Evolutionary conservation across 2,329 filamentous ascomycete genomes (phyloP).

Genomic region (Fusarium globosum): DNA sequence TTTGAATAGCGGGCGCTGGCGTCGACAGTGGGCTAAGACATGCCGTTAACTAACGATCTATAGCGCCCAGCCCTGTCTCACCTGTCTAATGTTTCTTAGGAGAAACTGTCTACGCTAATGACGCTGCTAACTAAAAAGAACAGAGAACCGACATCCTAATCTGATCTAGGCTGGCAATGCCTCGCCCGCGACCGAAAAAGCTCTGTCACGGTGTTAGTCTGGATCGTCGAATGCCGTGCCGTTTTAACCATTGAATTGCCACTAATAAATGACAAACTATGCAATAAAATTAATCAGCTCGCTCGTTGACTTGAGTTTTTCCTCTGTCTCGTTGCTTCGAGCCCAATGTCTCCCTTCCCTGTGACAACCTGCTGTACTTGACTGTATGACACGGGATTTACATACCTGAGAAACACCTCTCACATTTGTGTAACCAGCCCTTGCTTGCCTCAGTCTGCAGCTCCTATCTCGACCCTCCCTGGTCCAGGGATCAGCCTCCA

Average conservation of each 20-base stretch:
- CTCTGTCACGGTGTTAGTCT: conserved; percentile 3
- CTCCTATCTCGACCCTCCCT: conserved; percentile 2
- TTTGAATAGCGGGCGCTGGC: neutral
- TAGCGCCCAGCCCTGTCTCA: conserved; percentile 19
- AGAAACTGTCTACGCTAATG: neutral
- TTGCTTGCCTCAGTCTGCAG: neutral
- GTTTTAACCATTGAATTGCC: conserved; percentile 25
- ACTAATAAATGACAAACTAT: conserved; percentile 5
- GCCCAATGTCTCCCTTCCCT: neutral
- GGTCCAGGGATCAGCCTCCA: conserved; percentile 16
- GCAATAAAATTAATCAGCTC: conserved; percentile 29
- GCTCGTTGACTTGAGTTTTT: conserved; percentile 8
- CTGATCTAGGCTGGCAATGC: conserved; percentile 16
- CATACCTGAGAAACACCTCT: conserved; percentile 5
- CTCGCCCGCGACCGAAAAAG: conserved; percentile 5
- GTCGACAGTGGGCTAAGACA: neutral
- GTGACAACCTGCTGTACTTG: neutral
- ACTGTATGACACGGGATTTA: neutral
- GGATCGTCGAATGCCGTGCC: neutral
- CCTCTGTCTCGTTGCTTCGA: neutral
- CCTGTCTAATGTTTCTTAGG: neutral
- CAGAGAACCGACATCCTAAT: neutral
- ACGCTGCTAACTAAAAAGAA: neutral
- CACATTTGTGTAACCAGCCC: conserved; percentile 11
- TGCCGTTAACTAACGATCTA: neutral